A percentile compares a stretch with the other conserved stretches of the same genome.
Evolutionary conservation across 768 basidiomycete species (phyloP).

Genomic region (Rhizopogon rudus): DNA sequence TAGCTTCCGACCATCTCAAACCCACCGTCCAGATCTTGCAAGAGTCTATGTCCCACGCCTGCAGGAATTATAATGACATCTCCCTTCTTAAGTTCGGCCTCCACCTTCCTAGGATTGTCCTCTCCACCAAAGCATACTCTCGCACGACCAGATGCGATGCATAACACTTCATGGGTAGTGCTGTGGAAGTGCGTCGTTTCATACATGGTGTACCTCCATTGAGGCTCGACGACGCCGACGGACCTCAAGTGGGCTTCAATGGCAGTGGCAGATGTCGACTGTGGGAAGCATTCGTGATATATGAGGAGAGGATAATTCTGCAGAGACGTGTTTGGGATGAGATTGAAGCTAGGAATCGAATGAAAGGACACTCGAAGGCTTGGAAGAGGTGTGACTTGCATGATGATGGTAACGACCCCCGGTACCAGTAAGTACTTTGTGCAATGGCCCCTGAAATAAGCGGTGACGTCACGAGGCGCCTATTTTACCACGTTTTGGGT

Average conservation of each 20-base stretch:
- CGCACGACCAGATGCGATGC: slow-evolving; percentile 28
- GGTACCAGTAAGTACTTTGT: no score
- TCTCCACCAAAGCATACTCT: slow-evolving; percentile 37
- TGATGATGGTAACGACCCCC: not conserved
- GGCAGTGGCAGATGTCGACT: slow-evolving; percentile 11
- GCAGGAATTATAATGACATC: slow-evolving; percentile 39
- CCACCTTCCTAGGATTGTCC: slow-evolving; percentile 26
- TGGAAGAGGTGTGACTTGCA: slow-evolving; percentile 15
- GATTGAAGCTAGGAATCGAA: slow-evolving; percentile 27
- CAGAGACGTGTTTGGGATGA: slow-evolving; percentile 34
- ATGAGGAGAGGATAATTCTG: slow-evolving; percentile 31
- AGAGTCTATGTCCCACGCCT: slow-evolving; percentile 33
- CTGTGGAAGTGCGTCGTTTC: slow-evolving; percentile 35
- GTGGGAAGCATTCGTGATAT: slow-evolving; percentile 29
- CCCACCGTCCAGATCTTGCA: slow-evolving; percentile 21
- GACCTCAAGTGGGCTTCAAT: slow-evolving; percentile 31
- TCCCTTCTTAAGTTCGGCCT: slow-evolving; percentile 27
- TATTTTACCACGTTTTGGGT: not conserved
- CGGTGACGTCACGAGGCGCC: not conserved
- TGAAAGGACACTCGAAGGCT: slow-evolving; percentile 24
- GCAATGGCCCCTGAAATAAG: not conserved
- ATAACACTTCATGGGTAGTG: slow-evolving; percentile 38
- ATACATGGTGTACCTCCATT: slow-evolving; percentile 42
- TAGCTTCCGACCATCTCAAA: slow-evolving; percentile 41
- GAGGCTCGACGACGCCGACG: slow-evolving; percentile 30